Conservation (phyloP, 495 filamentous ascomycete genomes). For the Chaetomium tenue region DNA sequence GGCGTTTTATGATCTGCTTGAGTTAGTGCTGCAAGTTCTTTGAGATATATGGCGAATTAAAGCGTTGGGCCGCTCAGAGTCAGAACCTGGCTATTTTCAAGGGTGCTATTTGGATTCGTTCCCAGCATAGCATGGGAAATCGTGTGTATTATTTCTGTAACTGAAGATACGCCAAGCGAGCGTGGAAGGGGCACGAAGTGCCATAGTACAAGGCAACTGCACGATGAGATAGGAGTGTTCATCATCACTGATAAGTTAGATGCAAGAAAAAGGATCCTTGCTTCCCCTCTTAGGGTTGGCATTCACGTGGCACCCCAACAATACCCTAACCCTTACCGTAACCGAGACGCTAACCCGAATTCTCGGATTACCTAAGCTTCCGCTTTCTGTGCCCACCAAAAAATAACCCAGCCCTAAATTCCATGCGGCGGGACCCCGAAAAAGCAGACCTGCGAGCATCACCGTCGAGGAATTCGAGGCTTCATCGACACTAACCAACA, state of each 20-base stretch:
- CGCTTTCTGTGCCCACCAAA: conserved; percentile 36
- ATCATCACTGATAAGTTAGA: background rate
- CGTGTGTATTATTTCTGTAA: background rate
- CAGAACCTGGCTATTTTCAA: background rate
- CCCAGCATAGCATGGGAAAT: background rate
- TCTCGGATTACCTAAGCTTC: conserved; percentile 24
- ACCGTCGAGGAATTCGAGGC: conserved; percentile 35
- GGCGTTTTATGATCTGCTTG: conserved; percentile 78
- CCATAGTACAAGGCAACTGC: too few relatives aligned
- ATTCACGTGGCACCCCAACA: too few relatives aligned
- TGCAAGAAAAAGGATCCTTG: too few relatives aligned
- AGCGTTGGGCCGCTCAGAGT: background rate
- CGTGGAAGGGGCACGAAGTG: too few relatives aligned
- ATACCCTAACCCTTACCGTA: conserved; percentile 23
- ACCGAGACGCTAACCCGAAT: conserved; percentile 19
- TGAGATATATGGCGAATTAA: conserved; percentile 23
- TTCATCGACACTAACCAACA: conserved; percentile 38
- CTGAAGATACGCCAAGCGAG: background rate
- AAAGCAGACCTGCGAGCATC: conserved; percentile 33
- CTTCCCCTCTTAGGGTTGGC: background rate
- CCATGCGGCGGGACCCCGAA: conserved; percentile 26
- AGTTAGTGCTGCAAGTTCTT: conserved; percentile 65
- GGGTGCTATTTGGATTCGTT: background rate
- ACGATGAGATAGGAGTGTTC: background rate
- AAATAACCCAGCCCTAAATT: conserved; percentile 42